phyloP scores from a whole-genome alignment of 164 flowering plant species.

The Sedum album region DNA sequence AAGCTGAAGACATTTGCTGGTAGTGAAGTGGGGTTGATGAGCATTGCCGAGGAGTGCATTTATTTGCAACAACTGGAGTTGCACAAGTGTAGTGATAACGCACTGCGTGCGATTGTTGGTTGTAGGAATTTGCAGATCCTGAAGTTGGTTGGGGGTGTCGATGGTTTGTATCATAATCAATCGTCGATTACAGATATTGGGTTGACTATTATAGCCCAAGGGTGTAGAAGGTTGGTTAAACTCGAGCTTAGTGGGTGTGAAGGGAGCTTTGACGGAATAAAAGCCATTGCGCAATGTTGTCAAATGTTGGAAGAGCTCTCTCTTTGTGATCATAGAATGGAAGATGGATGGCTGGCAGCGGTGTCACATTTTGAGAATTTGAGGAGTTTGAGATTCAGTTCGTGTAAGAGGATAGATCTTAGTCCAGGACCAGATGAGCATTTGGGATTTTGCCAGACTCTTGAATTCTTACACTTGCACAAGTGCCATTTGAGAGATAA shows the following conservation, averaged over 20 bases:
- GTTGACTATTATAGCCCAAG: conserved; percentile 80
- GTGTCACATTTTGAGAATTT: conserved; percentile 67
- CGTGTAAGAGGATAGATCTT: conserved; percentile 62
- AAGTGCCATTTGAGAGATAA: conserved; percentile 73
- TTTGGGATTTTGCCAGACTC: conserved; percentile 56
- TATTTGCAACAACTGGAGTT: conserved; percentile 77
- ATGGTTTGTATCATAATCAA: conserved; percentile 47
- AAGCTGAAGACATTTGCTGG: conserved; percentile 50
- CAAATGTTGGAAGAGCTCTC: conserved; percentile 84
- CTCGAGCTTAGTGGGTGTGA: conserved; percentile 83
- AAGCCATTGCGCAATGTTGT: conserved; percentile 86
- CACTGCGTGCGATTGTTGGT: conserved; percentile 53
- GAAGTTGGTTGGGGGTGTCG: conserved; percentile 51
- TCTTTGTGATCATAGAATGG: conserved; percentile 65
- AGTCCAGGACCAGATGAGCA: conserved; percentile 52
- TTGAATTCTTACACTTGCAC: conserved; percentile 67
- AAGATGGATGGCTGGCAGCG: conserved; percentile 80
- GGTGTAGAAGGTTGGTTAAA: conserved; percentile 77
- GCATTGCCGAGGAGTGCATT: conserved; percentile 60
- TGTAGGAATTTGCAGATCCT: conserved; percentile 70
- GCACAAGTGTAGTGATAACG: conserved; percentile 56
- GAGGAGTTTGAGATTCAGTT: conserved; percentile 65
- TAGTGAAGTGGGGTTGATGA: conserved; percentile 48
- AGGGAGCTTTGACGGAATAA: conserved; percentile 91
- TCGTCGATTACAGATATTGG: conserved; percentile 67